Evolutionary conservation across 306 rosid species (phyloP).

Genomic region (Hippophae gyantsensis): DNA sequence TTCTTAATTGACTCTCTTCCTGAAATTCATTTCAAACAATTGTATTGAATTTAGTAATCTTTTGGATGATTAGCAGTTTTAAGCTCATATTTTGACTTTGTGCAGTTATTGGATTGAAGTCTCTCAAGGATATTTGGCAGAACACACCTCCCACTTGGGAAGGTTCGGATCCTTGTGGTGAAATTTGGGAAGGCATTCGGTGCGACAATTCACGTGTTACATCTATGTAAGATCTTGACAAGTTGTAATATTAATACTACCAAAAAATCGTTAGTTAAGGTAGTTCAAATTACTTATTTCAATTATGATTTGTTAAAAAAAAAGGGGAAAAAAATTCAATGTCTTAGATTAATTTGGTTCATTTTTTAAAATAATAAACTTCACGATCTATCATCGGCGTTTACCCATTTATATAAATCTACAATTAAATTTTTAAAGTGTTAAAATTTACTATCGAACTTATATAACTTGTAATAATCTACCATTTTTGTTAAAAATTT

Average conservation of each 20-base stretch:
- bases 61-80: neutral
- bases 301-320: too few relatives aligned
- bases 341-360: too few relatives aligned
- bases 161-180: constrained; percentile 33
- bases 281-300: too few relatives aligned
- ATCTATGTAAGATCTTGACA: constrained; percentile 31
- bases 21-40: neutral
- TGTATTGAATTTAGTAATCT: neutral
- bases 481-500: too few relatives aligned
- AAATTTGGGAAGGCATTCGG: constrained; percentile 36
- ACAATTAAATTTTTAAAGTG: too few relatives aligned
- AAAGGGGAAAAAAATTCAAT: too few relatives aligned
- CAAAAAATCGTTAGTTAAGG: too few relatives aligned
- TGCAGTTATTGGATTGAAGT: constrained; percentile 27
- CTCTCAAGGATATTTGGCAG: constrained; percentile 23
- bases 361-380: too few relatives aligned
- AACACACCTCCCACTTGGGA: constrained; percentile 34
- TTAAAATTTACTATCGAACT: too few relatives aligned
- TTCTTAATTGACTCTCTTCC: neutral
- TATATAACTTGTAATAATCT: too few relatives aligned
- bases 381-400: too few relatives aligned
- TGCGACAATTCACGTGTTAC: constrained; percentile 32
- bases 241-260: neutral
- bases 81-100: neutral
- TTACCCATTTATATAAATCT: too few relatives aligned